phyloP scores from a whole-genome alignment of 139 green algal species.

The Coelastrella sp. region DNA sequence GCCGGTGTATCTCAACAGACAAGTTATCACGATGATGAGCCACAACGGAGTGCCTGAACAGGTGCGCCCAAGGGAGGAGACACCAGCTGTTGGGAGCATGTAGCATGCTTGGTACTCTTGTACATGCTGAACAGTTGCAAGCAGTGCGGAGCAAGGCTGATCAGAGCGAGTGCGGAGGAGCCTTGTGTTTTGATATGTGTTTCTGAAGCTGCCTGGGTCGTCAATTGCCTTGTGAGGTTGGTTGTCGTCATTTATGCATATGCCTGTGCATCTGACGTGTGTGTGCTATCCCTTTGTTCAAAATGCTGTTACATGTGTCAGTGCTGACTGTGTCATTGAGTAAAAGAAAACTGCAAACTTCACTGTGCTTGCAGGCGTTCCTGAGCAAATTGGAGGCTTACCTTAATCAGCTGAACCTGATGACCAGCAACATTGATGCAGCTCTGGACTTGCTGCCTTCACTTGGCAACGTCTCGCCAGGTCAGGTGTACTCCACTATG shows the following conservation, averaged over 20 bases:
- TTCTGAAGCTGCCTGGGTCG: no score
- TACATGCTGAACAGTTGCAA: no score
- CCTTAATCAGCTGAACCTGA: not conserved
- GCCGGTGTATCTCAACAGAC: constrained; percentile 65
- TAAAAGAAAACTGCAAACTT: no score
- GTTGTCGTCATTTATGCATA: no score
- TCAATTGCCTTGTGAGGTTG: no score
- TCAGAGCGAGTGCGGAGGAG: no score
- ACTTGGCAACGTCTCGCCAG: constrained; percentile 7
- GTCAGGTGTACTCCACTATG: not conserved
- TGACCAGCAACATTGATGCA: constrained; percentile 4
- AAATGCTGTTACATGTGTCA: no score
- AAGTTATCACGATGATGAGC: constrained; percentile 61
- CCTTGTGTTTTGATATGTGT: no score
- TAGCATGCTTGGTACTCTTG: not conserved
- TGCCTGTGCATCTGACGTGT: no score
- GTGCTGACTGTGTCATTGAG: no score
- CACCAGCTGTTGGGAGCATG: not conserved
- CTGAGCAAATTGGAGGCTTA: not conserved
- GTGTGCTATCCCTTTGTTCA: no score
- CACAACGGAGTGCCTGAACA: constrained; percentile 40
- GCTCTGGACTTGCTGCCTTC: constrained; percentile 22
- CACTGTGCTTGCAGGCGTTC: not conserved
- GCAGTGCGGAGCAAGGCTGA: no score
- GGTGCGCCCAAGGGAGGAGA: not conserved